Conservation (phyloP, 805 yeast genomes). For the Lipomyces chichibuensis region DNA sequence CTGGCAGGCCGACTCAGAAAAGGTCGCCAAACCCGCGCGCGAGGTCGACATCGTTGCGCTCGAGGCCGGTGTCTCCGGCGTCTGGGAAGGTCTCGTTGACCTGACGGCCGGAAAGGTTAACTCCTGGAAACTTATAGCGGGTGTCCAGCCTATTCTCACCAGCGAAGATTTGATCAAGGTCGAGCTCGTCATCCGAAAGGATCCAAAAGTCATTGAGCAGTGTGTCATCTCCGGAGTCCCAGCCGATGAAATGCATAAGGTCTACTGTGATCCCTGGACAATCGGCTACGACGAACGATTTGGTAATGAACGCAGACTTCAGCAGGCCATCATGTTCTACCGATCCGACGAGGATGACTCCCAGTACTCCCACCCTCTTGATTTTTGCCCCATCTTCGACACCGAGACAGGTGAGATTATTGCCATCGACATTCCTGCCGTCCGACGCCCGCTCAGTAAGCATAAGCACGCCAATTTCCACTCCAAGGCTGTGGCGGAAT, state of each 20-base stretch:
- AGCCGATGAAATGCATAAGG: conserved; percentile 59
- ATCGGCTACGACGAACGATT: conserved; percentile 75
- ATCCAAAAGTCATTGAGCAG: conserved; percentile 72
- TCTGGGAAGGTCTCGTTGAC: conserved; percentile 73
- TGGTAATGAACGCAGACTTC: conserved; percentile 74
- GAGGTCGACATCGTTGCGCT: conserved; percentile 67
- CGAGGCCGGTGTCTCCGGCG: conserved; percentile 58
- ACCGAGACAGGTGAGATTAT: conserved; percentile 69
- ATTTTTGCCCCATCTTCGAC: conserved; percentile 81
- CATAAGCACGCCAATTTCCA: conserved; percentile 71
- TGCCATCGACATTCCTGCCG: conserved; percentile 72
- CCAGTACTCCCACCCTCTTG: conserved; percentile 67
- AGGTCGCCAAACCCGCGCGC: conserved; percentile 65
- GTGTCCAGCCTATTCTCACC: conserved; percentile 75
- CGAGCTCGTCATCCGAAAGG: conserved; percentile 68
- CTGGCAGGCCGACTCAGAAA: conserved; percentile 56
- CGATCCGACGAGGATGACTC: conserved; percentile 76
- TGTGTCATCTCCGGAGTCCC: conserved; percentile 72
- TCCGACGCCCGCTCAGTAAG: conserved; percentile 72
- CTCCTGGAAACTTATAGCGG: conserved; percentile 54
- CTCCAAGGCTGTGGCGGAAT: conserved; percentile 62
- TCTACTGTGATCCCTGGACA: conserved; percentile 72
- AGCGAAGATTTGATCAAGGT: conserved; percentile 65
- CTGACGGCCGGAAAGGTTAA: conserved; percentile 54
- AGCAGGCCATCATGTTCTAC: conserved; percentile 80